Conservation (phyloP, 768 basidiomycete genomes). For the Pholiota molesta region DNA sequence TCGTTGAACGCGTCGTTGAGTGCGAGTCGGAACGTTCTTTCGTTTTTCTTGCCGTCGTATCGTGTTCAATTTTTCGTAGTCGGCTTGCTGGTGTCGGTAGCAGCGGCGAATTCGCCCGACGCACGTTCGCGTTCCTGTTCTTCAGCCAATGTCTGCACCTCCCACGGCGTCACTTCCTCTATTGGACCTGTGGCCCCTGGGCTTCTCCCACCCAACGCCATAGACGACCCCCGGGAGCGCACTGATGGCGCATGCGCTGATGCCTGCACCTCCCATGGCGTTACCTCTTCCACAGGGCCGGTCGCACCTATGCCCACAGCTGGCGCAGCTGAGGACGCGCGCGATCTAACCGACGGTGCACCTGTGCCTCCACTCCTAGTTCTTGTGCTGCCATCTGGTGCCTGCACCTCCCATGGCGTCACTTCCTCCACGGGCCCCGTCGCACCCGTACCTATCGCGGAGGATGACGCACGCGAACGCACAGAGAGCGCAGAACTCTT, state of each 20-base stretch:
- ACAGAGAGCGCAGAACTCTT: slow-evolving; percentile 4
- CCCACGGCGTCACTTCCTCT: slow-evolving; percentile 19
- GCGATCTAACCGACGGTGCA: slow-evolving; percentile 2
- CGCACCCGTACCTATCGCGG: background rate
- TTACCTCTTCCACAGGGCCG: slow-evolving; percentile 16
- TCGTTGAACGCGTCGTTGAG: background rate
- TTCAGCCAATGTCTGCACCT: slow-evolving; percentile 2
- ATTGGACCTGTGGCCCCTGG: slow-evolving; percentile 18
- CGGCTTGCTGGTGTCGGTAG: background rate
- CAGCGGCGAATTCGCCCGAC: background rate
- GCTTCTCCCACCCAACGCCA: background rate
- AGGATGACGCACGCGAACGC: slow-evolving; percentile 6
- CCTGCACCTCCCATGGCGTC: slow-evolving; percentile 14
- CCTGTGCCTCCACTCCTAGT: background rate
- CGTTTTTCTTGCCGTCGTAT: background rate
- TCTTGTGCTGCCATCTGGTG: background rate
- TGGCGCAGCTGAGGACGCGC: background rate
- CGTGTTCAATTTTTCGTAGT: background rate
- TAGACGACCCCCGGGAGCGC: slow-evolving; percentile 1
- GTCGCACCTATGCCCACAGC: background rate
- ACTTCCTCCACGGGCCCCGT: slow-evolving; percentile 17
- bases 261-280: slow-evolving; percentile 14
- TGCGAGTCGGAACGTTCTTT: background rate
- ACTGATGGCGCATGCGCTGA: background rate
- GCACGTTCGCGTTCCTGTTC: background rate